phyloP scores from a whole-genome alignment of 768 basidiomycete species.

The Amanita inopinata region DNA sequence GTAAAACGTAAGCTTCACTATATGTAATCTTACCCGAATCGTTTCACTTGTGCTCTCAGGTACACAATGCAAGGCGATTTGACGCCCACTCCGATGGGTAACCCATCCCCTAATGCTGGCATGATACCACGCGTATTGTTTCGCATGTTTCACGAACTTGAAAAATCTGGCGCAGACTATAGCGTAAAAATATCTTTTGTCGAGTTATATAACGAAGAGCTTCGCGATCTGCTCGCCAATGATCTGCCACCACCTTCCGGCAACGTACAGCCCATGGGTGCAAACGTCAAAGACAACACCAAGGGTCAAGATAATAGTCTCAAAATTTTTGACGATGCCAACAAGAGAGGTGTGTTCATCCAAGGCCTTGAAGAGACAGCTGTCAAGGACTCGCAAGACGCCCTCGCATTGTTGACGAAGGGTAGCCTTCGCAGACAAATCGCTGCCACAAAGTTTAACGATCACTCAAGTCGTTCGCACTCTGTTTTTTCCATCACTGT shows the following conservation, averaged over 20 bases:
- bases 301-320: conserved; percentile 40
- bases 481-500: conserved; percentile 97
- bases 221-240: conserved; percentile 81
- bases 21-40: conserved; percentile 1
- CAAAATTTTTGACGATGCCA: conserved; percentile 89
- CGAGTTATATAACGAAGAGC: conserved; percentile 97
- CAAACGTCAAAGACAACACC: conserved; percentile 41
- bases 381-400: conserved; percentile 77
- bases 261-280: conserved; percentile 71
- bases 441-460: conserved; percentile 95
- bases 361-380: conserved; percentile 89
- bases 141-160: conserved; percentile 83
- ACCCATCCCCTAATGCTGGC: conserved; percentile 82
- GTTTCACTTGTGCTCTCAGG: conserved; percentile 22
- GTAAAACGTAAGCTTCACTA: conserved; percentile 77
- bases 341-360: conserved; percentile 83
- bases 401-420: conserved; percentile 74
- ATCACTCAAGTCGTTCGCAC: conserved; percentile 94
- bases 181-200: conserved; percentile 91
- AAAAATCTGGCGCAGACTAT: conserved; percentile 67
- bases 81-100: conserved; percentile 70
- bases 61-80: conserved; percentile 99
- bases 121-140: conserved; percentile 94
- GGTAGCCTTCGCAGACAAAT: conserved; percentile 89
- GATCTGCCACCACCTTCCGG: conserved; percentile 68